phyloP scores from a whole-genome alignment of 2,329 filamentous ascomycete species.

The Colletotrichum theobromicola region DNA sequence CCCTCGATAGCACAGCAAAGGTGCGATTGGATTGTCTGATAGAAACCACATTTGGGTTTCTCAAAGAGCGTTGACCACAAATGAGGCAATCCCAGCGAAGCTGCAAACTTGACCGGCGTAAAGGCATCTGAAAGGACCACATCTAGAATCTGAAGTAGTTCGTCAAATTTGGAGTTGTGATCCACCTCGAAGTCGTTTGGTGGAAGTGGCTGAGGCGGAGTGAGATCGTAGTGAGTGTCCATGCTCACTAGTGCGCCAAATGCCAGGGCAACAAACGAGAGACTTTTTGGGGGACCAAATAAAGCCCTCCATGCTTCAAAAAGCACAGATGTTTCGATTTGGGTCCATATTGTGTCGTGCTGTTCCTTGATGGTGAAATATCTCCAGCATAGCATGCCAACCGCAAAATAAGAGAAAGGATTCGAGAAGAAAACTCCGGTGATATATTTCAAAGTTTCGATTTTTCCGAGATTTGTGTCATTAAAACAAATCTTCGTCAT shows the following conservation, averaged over 20 bases:
- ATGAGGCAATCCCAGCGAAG: neutral
- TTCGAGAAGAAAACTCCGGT: accelerated
- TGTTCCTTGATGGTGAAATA: accelerated
- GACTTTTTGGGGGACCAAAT: neutral
- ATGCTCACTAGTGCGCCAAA: neutral
- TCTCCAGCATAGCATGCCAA: neutral
- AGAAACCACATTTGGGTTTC: neutral
- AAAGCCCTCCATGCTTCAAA: accelerated
- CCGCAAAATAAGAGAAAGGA: neutral
- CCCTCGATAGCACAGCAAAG: neutral
- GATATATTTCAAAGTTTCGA: neutral
- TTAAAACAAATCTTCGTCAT: neutral
- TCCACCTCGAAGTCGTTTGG: too few species aligned
- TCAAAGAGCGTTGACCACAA: neutral
- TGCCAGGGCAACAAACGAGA: accelerated
- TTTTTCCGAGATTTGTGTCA: too few species aligned
- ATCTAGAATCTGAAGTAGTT: too few species aligned
- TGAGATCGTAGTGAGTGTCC: accelerated
- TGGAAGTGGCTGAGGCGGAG: too few species aligned
- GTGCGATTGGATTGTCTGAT: neutral
- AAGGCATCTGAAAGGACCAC: neutral
- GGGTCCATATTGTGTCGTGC: accelerated
- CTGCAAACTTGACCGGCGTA: neutral
- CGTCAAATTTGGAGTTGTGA: accelerated
- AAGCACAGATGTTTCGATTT: neutral